Base-by-base conservation (phyloP, 1,284 basidiomycete species). In the Naganishia sp. region DNA sequence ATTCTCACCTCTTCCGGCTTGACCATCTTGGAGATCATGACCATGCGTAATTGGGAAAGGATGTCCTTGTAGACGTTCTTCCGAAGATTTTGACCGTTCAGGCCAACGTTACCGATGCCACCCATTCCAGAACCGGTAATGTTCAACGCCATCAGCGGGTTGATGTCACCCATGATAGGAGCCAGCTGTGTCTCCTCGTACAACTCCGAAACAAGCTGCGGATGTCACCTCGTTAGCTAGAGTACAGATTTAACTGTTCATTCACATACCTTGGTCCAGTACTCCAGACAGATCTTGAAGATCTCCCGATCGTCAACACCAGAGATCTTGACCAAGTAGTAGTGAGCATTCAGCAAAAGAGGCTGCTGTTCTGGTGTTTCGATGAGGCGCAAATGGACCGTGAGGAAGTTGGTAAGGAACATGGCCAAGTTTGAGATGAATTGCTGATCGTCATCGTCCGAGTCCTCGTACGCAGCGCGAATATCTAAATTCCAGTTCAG, bases 21-120 rank as follows among this genome's bases (percentile, higher is more conserved):
- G 73, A 98, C 96, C 96, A 99, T 99, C 75, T 93, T 88, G 81
- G 98, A 95, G 73, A 99, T 97, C 79, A 99, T 94, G 56, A 99
- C 95, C 69, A 99, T 81, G 46, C 96, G 87, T 70, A 99, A 80
- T 78, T 99, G 98, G 56, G 91, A 94, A 66, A 99, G 83, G 32
- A 99, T 93, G 73, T 96, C 93, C 70, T 88, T 87, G 79, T 96
- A 97, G 73, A 95, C 90, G 77, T 92, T 94, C 84, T 98, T 96
- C 72, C 96, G 83, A 72, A 96, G 77, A 4, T 88, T 86, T 79
- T 90, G 87, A 69, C 86, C 88, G 57, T 92, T 82, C 46, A 73
- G 74, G 1, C 74, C 69, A 25, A 60, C 52, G n/a, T 60, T 41
- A 47, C 84, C 84, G 50, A 84, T 84, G 2, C 85, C 84, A 28